Evolutionary conservation across 768 basidiomycete genomes (phyloP).

Genomic region (Psilocybe azurescens): DNA sequence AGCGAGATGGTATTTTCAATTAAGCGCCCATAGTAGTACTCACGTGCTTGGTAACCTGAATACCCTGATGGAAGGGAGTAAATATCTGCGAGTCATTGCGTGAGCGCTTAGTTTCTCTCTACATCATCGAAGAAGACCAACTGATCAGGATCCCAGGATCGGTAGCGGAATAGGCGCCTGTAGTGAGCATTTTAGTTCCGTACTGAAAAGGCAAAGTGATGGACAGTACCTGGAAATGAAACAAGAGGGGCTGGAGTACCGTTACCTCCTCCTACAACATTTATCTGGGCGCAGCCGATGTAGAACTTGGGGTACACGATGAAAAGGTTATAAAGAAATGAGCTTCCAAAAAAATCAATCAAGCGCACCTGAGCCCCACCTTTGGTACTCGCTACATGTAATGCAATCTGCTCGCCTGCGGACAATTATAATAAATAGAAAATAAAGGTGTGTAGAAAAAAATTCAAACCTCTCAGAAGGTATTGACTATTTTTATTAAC

Average conservation of each 20-base stretch:
- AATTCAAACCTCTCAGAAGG: too few relatives aligned
- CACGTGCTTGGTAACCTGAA: slow-evolving; percentile 38
- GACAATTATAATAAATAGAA: too few relatives aligned
- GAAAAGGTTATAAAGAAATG: not conserved
- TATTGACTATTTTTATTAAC: too few relatives aligned
- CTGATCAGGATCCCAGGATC: slow-evolving; percentile 41
- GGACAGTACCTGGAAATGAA: slow-evolving; percentile 37
- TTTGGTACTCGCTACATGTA: too few relatives aligned
- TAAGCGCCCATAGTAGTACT: slow-evolving; percentile 16
- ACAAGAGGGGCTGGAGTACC: slow-evolving; percentile 36
- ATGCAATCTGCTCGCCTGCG: too few relatives aligned
- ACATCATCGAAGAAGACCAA: slow-evolving; percentile 17
- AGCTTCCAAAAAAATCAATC: too few relatives aligned
- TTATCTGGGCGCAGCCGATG: slow-evolving; percentile 42
- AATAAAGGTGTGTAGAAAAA: too few relatives aligned
- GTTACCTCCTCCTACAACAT: slow-evolving; percentile 32
- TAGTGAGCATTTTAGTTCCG: too few relatives aligned
- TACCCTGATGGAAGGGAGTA: slow-evolving; percentile 26
- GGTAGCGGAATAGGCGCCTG: slow-evolving; percentile 14
- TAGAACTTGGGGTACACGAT: slow-evolving; percentile 31
- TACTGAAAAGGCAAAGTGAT: not conserved
- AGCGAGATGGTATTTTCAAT: not conserved
- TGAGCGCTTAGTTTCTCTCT: not conserved
- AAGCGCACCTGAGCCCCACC: too few relatives aligned
- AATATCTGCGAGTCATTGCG: slow-evolving; percentile 26